A percentile compares a stretch with the other conserved stretches of the same genome.
Evolutionary conservation across 2,329 filamentous ascomycete species (phyloP).

Genomic region (Colletotrichum sp.): DNA sequence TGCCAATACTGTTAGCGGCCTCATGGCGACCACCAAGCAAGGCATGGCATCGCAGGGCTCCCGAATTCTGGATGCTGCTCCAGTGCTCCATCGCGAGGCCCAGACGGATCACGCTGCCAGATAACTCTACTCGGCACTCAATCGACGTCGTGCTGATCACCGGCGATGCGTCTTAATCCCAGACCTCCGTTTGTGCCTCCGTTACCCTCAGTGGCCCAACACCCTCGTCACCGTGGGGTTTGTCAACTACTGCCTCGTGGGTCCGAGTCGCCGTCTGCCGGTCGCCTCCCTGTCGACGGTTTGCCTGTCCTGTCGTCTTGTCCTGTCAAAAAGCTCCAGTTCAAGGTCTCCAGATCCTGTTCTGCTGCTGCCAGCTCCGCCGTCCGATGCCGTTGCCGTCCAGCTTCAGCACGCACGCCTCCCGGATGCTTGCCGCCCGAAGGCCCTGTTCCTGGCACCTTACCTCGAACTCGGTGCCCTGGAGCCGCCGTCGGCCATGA

Average conservation of each 20-base stretch:
- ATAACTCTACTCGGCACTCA: not conserved
- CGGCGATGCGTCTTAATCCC: not conserved
- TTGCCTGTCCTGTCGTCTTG: not conserved
- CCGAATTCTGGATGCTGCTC: not conserved
- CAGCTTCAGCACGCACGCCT: not conserved
- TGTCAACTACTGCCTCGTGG: conserved; percentile 3
- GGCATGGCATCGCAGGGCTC: not conserved
- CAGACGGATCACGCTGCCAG: not conserved
- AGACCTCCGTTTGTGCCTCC: not conserved
- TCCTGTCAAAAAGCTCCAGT: not conserved
- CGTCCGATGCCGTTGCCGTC: not conserved
- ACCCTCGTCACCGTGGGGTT: not conserved
- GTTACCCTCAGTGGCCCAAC: not conserved
- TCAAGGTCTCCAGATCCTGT: not conserved
- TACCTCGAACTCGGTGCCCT: not conserved
- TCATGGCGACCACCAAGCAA: not conserved
- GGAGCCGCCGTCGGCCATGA: not conserved
- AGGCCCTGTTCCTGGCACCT: not conserved
- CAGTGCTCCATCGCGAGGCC: not conserved
- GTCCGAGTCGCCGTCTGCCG: not conserved
- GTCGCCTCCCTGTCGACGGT: not conserved
- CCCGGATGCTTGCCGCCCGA: not conserved
- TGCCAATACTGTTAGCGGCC: not conserved
- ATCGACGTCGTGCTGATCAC: not conserved
- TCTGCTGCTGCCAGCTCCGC: not conserved